Percentiles rank a stretch among this genome's conserved stretches.
Conservation (phyloP, 306 rosid genomes). For the Benincasa hispida region DNA sequence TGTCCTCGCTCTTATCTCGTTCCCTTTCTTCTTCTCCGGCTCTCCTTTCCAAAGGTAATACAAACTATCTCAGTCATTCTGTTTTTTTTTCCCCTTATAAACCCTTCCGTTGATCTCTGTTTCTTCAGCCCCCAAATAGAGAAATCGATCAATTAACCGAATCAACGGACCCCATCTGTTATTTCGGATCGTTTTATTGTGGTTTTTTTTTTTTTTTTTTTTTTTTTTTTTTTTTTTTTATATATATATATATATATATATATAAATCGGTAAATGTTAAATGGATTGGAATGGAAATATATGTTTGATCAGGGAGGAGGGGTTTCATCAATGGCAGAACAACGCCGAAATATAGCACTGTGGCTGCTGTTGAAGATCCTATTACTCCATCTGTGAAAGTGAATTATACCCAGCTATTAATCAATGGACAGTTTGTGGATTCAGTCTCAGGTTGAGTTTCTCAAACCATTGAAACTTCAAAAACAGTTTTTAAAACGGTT, state of each 20-base stretch:
- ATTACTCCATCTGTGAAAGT: conserved; percentile 43
- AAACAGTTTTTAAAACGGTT: neutral
- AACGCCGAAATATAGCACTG: conserved; percentile 39
- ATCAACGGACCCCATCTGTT: neutral
- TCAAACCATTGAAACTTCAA: too few relatives aligned
- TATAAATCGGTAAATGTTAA: neutral
- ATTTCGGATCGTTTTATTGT: neutral
- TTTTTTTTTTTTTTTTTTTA: neutral
- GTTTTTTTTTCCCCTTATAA: neutral
- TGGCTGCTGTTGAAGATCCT: conserved; percentile 46
- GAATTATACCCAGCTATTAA: conserved; percentile 50
- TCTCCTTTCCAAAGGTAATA: conserved; percentile 32
- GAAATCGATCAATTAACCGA: neutral
- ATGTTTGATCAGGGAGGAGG: conserved; percentile 29
- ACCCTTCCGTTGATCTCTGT: neutral
- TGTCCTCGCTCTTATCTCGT: conserved; percentile 36
- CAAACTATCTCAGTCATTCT: neutral
- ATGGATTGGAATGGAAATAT: neutral
- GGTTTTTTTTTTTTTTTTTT: neutral
- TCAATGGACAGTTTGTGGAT: conserved; percentile 69
- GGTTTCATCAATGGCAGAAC: conserved; percentile 21
- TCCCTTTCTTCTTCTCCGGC: conserved; percentile 34
- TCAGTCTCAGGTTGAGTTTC: conserved; percentile 51
- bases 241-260: too few relatives aligned
- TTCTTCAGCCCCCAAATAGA: neutral